Base-by-base conservation (phyloP, 495 filamentous ascomycete genomes). In the Tuber borchii region DNA sequence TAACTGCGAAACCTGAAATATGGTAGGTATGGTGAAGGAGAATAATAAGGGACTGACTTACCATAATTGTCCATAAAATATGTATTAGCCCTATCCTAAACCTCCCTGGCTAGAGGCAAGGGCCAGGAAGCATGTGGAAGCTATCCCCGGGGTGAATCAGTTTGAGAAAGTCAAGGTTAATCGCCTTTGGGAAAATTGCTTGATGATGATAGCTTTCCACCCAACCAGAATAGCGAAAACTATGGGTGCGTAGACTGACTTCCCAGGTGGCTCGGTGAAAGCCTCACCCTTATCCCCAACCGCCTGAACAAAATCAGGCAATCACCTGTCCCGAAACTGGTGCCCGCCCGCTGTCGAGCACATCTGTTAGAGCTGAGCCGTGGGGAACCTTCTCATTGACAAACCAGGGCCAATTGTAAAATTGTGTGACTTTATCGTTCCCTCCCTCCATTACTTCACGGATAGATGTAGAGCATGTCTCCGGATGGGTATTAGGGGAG, bases 1-100 rank as follows among this genome's bases (percentile, higher is more conserved):
- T 95, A 83, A 99, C 98, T 7, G 93, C 92, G 76, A 98, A 96
- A 77, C 92, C 91, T 93, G 75, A 20, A 73, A 68, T n/a, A 48
- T 12, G 16, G 45, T 75, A 20, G 37, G 46, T 74, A 31, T 74
- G 69, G 75, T 40, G 37, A 26, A 17, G 71, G 26, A 22, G 61
- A 6, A 39, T 42, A 75, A 17, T 71, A 69, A n/a, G 2, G 68
- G 42, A 71, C n/a, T n/a, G 77, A 83, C 88, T 86, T 85, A 93
- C 95, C 95, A 86, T 98, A 99, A 79, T 97, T 97, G 85, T 98
- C 94, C 85, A 97, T 91, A 84, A 99, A 97, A 83, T 99, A 95
- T 84, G 91, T 93, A 85, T 99, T 96, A 42, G 95, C 96, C 61
- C 94, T 90, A 83, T 99, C 95, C 96, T 96, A 99, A 43, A 99